Evolutionary conservation across 768 basidiomycete species (phyloP), one percentile per base, ranked within the genome.

Genomic region (Kwoniella sp.): DNA sequence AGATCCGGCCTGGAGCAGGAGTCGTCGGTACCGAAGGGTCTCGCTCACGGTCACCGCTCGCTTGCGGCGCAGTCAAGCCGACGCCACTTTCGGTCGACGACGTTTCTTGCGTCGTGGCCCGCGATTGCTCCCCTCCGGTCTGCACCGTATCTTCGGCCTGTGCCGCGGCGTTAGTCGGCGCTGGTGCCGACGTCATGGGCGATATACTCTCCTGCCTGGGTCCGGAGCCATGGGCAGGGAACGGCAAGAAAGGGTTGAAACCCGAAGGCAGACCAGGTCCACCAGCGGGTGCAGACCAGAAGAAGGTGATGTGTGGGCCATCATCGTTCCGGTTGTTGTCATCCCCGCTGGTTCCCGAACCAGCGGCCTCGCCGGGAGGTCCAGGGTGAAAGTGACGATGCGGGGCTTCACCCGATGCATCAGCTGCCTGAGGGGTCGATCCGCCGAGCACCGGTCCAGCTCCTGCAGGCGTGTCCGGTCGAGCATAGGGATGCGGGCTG

Each of bases 401-500:
- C 7, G 7, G 43, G 17, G 34, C n/a, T n/a, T n/a, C n/a, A n/a
- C n/a, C n/a, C n/a, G n/a, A n/a, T n/a, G n/a, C n/a, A n/a, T n/a
- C n/a, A n/a, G n/a, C n/a, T n/a, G n/a, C n/a, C n/a, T n/a, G n/a
- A n/a, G n/a, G n/a, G n/a, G n/a, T n/a, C n/a, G n/a, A n/a, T n/a
- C n/a, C n/a, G n/a, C n/a, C n/a, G n/a, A n/a, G n/a, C n/a, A n/a
- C n/a, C n/a, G n/a, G n/a, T n/a, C n/a, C n/a, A n/a, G n/a, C n/a
- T n/a, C n/a, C n/a, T n/a, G n/a, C n/a, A n/a, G n/a, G n/a, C n/a
- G n/a, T n/a, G n/a, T n/a, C n/a, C n/a, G n/a, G 38, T 32, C 60
- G 38, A 36, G 56, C 44, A 28, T 65, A 65, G 1, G 64, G 64
- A 44, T 59, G 59, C 29, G 54, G 22, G 50, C 19, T 48, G 41